phyloP scores from a whole-genome alignment of 495 filamentous ascomycete genomes.

The Amniculicola lignicola region DNA sequence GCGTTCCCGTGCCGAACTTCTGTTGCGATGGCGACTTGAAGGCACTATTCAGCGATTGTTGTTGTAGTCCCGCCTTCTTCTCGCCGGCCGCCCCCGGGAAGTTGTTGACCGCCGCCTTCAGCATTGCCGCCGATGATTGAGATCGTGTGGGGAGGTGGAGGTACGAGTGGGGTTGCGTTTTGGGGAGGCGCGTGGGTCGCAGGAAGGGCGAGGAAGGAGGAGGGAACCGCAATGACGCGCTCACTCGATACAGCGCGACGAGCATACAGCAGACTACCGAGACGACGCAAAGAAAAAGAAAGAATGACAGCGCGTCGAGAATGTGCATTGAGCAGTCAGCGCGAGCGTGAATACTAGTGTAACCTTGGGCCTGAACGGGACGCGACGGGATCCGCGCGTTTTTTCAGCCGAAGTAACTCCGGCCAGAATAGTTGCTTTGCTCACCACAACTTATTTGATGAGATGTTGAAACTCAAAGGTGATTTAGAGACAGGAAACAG shows the following conservation, averaged over 20 bases:
- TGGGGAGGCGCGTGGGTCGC: background rate
- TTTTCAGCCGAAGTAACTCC: no score
- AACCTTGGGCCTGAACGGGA: background rate
- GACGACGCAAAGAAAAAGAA: conserved; percentile 24
- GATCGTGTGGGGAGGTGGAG: conserved; percentile 10
- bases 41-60: conserved; percentile 23
- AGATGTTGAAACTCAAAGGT: no score
- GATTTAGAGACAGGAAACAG: no score
- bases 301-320: conserved; percentile 14
- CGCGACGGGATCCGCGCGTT: background rate
- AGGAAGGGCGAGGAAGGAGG: background rate
- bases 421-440: no score
- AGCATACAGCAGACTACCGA: conserved; percentile 33
- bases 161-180: conserved; percentile 3
- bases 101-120: conserved; percentile 28
- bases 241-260: conserved; percentile 16
- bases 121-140: conserved; percentile 23
- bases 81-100: conserved; percentile 8
- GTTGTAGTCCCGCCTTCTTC: conserved; percentile 6
- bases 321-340: conserved; percentile 1
- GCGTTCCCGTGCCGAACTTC: conserved; percentile 19
- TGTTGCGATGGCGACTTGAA: conserved; percentile 7
- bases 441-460: no score
- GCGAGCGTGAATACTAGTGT: conserved; percentile 1
- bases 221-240: conserved; percentile 26